These are phyloP conservation scores for Aspergillus asperescens DNA, from an alignment of 495 filamentous ascomycete genomes.

Conservation along the genomic window DNA sequence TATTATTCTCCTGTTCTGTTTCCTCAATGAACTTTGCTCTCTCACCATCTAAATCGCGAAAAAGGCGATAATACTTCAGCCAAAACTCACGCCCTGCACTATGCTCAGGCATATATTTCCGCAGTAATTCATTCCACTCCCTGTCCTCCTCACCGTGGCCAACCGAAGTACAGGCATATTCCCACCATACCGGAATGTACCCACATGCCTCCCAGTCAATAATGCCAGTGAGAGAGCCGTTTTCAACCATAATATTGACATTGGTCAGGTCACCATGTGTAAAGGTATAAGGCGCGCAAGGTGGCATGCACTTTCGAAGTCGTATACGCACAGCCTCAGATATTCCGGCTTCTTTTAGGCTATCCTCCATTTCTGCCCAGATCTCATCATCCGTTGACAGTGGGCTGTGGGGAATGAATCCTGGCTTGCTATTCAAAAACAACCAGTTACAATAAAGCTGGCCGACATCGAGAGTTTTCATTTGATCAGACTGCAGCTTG, in stretches of 20 bases:
- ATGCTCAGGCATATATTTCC: constrained; percentile 23
- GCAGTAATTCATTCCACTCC: constrained; percentile 24
- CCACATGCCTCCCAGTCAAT: constrained; percentile 26
- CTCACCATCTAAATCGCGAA: too few relatives aligned
- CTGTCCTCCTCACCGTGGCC: constrained; percentile 16
- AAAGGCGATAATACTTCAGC: constrained; percentile 26
- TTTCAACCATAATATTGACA: constrained; percentile 35
- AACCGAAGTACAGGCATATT: constrained; percentile 18
- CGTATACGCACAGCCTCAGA: constrained; percentile 15
- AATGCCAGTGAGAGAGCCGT: constrained; percentile 20
- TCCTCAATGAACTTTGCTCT: too few relatives aligned
- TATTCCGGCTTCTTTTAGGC: constrained; percentile 11
- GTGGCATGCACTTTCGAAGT: constrained; percentile 27
- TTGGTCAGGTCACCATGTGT: constrained; percentile 33
- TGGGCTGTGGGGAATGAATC: constrained; percentile 20
- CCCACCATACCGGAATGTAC: constrained; percentile 29
- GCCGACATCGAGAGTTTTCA: constrained; percentile 19
- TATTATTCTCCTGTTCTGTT: too few relatives aligned
- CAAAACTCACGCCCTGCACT: constrained; percentile 19
- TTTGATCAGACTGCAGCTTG: constrained; percentile 21
- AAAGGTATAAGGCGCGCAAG: constrained; percentile 29
- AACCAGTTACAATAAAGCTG: neutral
- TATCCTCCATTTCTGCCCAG: constrained; percentile 26
- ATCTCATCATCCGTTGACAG: constrained; percentile 26
- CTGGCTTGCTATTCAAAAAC: neutral